Conservation (phyloP, 495 filamentous ascomycete species). For the Hypoxylon lienhwacheense region DNA sequence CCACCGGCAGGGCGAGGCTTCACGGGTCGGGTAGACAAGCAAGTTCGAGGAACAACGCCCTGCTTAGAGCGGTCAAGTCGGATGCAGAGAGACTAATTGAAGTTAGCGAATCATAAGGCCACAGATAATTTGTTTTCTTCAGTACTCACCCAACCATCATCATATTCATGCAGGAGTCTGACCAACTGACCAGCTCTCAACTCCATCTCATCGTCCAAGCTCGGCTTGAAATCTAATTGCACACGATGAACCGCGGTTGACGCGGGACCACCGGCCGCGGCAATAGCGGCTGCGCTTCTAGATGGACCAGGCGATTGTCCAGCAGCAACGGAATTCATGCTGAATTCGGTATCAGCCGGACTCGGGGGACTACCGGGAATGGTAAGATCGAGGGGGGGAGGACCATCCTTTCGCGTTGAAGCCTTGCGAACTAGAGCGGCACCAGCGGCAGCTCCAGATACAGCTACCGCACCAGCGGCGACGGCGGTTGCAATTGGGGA, state of each 20-base stretch:
- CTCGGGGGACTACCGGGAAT: conserved; percentile 53
- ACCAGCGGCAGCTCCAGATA: conserved; percentile 37
- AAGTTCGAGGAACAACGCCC: conserved; percentile 91
- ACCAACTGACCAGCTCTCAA: conserved; percentile 80
- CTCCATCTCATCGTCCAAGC: conserved; percentile 86
- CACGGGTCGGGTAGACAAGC: conserved; percentile 87
- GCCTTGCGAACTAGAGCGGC: conserved; percentile 47
- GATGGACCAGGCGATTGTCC: conserved; percentile 50
- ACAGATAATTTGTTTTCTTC: neutral
- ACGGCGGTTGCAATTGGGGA: conserved; percentile 26
- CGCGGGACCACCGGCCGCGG: conserved; percentile 58
- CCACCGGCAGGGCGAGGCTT: conserved; percentile 70
- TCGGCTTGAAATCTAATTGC: conserved; percentile 92
- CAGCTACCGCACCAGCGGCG: conserved; percentile 44
- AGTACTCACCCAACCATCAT: conserved; percentile 91
- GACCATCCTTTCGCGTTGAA: conserved; percentile 48
- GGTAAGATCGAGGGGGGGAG: conserved; percentile 55
- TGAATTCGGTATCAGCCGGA: conserved; percentile 63
- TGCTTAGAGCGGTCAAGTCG: conserved; percentile 87
- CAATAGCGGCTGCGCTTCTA: conserved; percentile 52
- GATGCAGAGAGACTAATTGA: conserved; percentile 78
- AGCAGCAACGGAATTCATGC: conserved; percentile 54
- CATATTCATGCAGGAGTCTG: conserved; percentile 90
- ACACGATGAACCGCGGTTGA: conserved; percentile 77
- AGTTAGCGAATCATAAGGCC: conserved; percentile 43